A percentile compares a stretch with the other conserved stretches of the same genome.
These are phyloP conservation scores for Cladosporium sp. DNA, from an alignment of 2,329 filamentous ascomycete genomes.

Conservation along the genomic window DNA sequence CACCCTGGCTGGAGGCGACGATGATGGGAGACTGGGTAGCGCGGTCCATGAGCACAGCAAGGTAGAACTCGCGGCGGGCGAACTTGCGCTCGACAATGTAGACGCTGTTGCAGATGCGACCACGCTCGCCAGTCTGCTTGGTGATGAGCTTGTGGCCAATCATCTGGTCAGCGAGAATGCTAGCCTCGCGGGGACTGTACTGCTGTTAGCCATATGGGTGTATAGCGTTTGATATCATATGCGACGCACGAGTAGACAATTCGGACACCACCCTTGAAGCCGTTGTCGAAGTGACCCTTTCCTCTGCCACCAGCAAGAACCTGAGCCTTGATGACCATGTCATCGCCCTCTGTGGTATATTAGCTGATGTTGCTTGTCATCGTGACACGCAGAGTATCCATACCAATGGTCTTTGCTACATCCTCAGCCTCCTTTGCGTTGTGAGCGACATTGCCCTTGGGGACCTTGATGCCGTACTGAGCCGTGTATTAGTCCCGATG, in stretches of 20 bases:
- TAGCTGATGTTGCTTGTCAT: conserved; percentile 20
- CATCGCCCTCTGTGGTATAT: conserved; percentile 61
- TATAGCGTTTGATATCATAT: background rate
- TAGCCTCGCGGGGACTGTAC: conserved; percentile 72
- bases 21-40: conserved; percentile 87
- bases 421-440: conserved; percentile 82
- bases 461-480: conserved; percentile 91
- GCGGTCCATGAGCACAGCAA: conserved; percentile 97
- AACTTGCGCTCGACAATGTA: conserved; percentile 99
- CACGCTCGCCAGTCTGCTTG: conserved; percentile 94
- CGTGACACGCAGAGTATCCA: conserved; percentile 18
- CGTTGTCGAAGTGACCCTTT: conserved; percentile 97
- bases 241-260: conserved; percentile 84
- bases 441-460: conserved; percentile 81
- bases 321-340: conserved; percentile 99
- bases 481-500: conserved; percentile 8
- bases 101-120: conserved; percentile 92
- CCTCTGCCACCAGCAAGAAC: conserved; percentile 95
- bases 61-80: conserved; percentile 96
- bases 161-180: conserved; percentile 99
- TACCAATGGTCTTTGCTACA: conserved; percentile 84
- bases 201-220: conserved; percentile 15
- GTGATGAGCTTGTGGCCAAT: conserved; percentile 99
- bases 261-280: conserved; percentile 95
- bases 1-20: conserved; percentile 94